Base-by-base conservation (phyloP, 148 eudicot genomes). In the Amaranthus hypochondriacus region DNA sequence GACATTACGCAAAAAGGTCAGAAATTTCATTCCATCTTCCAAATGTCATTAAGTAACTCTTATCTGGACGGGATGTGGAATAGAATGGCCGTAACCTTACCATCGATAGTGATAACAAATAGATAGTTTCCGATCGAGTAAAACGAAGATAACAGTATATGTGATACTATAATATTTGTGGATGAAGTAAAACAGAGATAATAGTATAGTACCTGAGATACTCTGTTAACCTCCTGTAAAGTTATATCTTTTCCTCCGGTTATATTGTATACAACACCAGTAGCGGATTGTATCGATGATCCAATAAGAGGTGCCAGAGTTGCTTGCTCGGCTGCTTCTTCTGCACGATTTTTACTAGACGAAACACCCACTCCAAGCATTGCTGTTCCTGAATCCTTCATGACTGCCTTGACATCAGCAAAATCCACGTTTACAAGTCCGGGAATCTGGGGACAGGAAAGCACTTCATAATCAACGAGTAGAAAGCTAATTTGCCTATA, bases 271-370 rank as follows among this genome's bases (percentile, higher is more conserved):
- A 95, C 98, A 55, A 95, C 96, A 48, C 99, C 99, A 6, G 99
- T 95, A 53, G 99, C 99, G 76, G 99, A 92, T 80, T 95, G 99
- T 77, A 95, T 95, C 4, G 99, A 95, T 70, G 99, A 89, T 62
- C 99, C 99, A 55, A 95, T 95, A 58, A 95, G 83, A 75, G 99
- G 99, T 73, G 99, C 96, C 78, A 92, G 75, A 59, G 99, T 95
- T 68, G 99, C 99, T 83, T 95, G 99, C 75, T 95, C 97, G 58
- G 99, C 99, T 71, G 99, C 99, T 86, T 92, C 99, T 82, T 95
- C 97, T 56, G 99, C 99, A 13, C 99, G 97, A 75, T 95, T 95
- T 86, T 92, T 96, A 87, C 99, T 92, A 14, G 99, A 92, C 4
- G 99, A 92, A 72, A 86, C 96, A 56, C 99, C 99, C 58, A 96